phyloP scores from a whole-genome alignment of 805 yeast species.

The Blastobotrys muscicola region DNA sequence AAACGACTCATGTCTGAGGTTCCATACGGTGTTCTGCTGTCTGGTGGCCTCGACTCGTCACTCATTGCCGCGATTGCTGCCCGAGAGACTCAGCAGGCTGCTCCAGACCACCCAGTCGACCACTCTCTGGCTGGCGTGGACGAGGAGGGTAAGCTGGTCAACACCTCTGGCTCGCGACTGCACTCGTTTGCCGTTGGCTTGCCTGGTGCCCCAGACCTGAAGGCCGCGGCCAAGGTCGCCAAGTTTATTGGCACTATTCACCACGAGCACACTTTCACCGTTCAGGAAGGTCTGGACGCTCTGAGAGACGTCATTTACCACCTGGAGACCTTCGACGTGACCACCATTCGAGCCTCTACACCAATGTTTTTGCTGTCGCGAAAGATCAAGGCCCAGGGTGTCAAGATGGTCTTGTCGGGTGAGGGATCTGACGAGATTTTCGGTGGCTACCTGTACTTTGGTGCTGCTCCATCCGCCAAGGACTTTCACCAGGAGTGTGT shows the following conservation, averaged over 20 bases:
- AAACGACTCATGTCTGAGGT: slow-evolving; percentile 99
- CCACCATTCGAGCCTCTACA: slow-evolving; percentile 97
- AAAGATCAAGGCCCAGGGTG: slow-evolving; percentile 98
- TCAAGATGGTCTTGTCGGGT: slow-evolving; percentile 97
- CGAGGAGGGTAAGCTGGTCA: slow-evolving; percentile 69
- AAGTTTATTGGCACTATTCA: slow-evolving; percentile 92
- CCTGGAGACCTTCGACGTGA: slow-evolving; percentile 95
- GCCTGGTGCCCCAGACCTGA: slow-evolving; percentile 94
- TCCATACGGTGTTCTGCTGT: slow-evolving; percentile 93
- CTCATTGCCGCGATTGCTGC: slow-evolving; percentile 96
- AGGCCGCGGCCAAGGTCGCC: slow-evolving; percentile 95
- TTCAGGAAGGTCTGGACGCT: slow-evolving; percentile 95
- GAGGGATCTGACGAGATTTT: slow-evolving; percentile 99
- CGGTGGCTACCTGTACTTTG: slow-evolving; percentile 97
- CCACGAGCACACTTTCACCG: slow-evolving; percentile 95
- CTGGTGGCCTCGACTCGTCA: slow-evolving; percentile 97
- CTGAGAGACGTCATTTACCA: slow-evolving; percentile 89
- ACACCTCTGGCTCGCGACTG: slow-evolving; percentile 52
- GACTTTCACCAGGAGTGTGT: slow-evolving; percentile 97
- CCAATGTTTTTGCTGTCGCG: slow-evolving; percentile 96
- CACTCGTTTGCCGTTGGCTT: slow-evolving; percentile 97
- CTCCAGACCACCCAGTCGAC: slow-evolving; percentile 49
- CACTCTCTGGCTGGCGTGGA: slow-evolving; percentile 87
- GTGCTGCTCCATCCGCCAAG: slow-evolving; percentile 84
- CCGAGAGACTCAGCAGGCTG: slow-evolving; percentile 81